Conservation (phyloP, 495 filamentous ascomycete genomes). For the Aspergillus campestris region DNA sequence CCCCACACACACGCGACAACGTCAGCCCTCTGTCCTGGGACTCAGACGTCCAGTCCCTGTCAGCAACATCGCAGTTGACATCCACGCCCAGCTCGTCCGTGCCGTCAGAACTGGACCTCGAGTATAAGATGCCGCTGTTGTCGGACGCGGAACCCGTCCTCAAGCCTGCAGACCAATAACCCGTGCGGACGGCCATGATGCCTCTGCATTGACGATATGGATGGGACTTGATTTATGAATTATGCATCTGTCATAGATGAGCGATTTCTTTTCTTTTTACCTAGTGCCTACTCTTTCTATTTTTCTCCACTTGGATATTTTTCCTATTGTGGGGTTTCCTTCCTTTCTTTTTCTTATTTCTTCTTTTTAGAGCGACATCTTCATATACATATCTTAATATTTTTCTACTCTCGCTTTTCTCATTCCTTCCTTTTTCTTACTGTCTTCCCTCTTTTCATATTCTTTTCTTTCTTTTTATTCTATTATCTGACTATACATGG, state of each 20-base stretch:
- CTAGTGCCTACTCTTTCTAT: too few relatives aligned
- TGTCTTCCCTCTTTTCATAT: not conserved
- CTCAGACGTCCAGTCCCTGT: not conserved
- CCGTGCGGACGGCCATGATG: too few relatives aligned
- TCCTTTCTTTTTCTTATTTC: not conserved
- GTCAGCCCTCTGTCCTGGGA: slow-evolving; percentile 1
- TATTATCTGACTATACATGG: not conserved
- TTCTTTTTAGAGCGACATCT: not conserved
- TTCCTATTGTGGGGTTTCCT: not conserved
- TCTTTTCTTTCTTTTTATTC: not conserved
- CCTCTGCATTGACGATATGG: too few relatives aligned
- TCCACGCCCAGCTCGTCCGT: slow-evolving; percentile 5
- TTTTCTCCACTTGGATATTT: too few relatives aligned
- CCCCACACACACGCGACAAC: not conserved
- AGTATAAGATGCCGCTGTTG: not conserved
- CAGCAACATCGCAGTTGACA: not conserved
- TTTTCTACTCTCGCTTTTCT: not conserved
- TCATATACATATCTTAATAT: not conserved
- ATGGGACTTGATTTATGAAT: not conserved
- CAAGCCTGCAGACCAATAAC: too few relatives aligned
- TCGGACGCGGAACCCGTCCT: too few relatives aligned
- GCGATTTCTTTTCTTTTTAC: too few relatives aligned
- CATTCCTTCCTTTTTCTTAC: not conserved
- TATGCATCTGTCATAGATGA: not conserved
- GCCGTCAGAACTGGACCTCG: slow-evolving; percentile 1